Base-by-base conservation (phyloP, 2,329 filamentous ascomycete genomes). In the Nannizziopsis arthrosporioides region DNA sequence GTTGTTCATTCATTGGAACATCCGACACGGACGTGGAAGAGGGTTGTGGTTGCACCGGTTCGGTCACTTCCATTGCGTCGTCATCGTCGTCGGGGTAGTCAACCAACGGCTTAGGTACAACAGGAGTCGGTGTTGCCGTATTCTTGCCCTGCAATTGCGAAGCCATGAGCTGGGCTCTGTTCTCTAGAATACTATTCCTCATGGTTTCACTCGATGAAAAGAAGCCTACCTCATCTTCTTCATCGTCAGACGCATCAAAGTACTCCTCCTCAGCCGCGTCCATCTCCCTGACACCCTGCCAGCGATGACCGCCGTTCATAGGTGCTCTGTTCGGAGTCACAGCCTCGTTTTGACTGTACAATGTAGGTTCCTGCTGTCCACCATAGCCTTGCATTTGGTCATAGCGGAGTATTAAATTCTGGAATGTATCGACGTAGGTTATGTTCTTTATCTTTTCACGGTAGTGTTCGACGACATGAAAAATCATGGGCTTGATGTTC, bases 81-180 rank as follows among this genome's bases (percentile, higher is more conserved):
- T 92, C 86, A 49, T 75, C 78, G n/a, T 90, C 90, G 56, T 95
- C 93, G 0, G 82, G 80, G 61, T 98, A 98, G 63, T 94, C 86
- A 31, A 98, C 92, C 17, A 96, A 70, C 1, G 84, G 84, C 60
- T 83, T 87, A 44, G 76, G 66, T 7, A 76, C 66, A 0, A 81
- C 73, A 15, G 79, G 77, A 11, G 75, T 74, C 35, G 35, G 14
- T 15, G 35, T 37, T 6, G 53, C 68, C 62, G 56, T 65, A 22
- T 49, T 68, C 57, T 53, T 72, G 37, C 62, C 60, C 47, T 64
- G 63, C 40, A 58, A 55, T 62, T 62, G 63, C 57, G 65, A 49
- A 36, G 40, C 14, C 50, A 46, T 54, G 32, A 54, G 52, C 42
- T 54, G 38, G 32, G 39, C 38, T 39, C 30, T 49, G 14, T 31